A percentile compares a stretch with the other conserved stretches of the same genome.
phyloP scores from a whole-genome alignment of 306 rosid genomes.

The Prunus armeniaca region DNA sequence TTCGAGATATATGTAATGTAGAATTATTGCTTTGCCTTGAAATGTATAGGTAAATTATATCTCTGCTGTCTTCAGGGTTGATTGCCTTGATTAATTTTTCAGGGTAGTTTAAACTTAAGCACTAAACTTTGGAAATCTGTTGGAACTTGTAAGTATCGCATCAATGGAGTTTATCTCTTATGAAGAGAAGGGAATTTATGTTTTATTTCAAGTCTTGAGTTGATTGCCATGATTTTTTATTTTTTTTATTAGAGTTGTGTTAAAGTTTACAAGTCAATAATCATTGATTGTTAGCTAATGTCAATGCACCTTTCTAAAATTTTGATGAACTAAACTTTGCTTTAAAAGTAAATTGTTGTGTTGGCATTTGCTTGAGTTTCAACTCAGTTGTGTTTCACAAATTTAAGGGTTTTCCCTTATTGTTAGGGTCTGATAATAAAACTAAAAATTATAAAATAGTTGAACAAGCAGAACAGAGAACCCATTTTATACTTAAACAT shows the following conservation, averaged over 20 bases:
- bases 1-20: constrained; percentile 24
- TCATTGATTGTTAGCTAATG: not conserved
- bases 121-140: not conserved
- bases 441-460: not conserved
- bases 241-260: not conserved
- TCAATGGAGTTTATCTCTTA: not conserved
- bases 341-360: not conserved
- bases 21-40: constrained; percentile 13
- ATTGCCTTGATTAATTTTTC: not conserved
- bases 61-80: not conserved
- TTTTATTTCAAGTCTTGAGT: not conserved
- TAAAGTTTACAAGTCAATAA: not conserved
- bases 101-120: not conserved
- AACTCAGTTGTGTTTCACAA: not conserved
- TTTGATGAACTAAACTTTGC: not conserved
- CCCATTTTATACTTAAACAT: not conserved
- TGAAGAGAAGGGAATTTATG: not conserved
- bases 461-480: not conserved
- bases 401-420: not conserved
- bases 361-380: not conserved
- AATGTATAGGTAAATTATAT: constrained; percentile 15
- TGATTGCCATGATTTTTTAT: not conserved
- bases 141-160: not conserved
- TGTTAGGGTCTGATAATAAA: not conserved
- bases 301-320: too few species aligned